Percentiles rank a stretch among this genome's conserved stretches.
These are phyloP conservation scores for Aspergillus luchuensis DNA, from an alignment of 2,329 filamentous ascomycete species.

Conservation along the genomic window DNA sequence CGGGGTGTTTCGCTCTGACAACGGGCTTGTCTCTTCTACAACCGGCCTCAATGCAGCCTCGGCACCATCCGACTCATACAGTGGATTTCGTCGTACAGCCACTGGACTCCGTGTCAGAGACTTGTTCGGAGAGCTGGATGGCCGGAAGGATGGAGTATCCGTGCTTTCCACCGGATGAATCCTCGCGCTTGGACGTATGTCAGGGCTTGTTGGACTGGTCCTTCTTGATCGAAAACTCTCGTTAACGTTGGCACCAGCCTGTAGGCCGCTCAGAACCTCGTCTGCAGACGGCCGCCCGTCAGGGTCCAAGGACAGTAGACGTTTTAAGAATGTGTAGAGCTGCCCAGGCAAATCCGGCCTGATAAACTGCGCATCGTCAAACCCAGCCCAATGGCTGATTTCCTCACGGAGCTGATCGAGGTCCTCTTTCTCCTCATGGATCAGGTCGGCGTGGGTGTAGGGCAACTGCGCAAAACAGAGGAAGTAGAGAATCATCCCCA, in stretches of 20 bases:
- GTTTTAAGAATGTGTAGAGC: conserved; percentile 81
- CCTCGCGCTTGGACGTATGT: conserved; percentile 36
- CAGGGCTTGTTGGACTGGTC: conserved; percentile 33
- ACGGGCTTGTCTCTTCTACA: conserved; percentile 15
- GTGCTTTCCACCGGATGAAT: conserved; percentile 46
- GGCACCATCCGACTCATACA: conserved; percentile 28
- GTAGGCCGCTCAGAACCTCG: conserved; percentile 79
- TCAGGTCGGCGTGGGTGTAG: conserved; percentile 77
- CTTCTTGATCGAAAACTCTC: conserved; percentile 45
- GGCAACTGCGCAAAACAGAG: conserved; percentile 92
- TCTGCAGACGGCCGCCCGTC: conserved; percentile 77
- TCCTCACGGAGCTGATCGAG: conserved; percentile 81
- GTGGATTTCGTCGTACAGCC: conserved; percentile 28
- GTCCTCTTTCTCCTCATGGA: conserved; percentile 91
- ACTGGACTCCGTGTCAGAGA: conserved; percentile 24
- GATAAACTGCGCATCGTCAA: conserved; percentile 72
- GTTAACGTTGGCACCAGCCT: conserved; percentile 61
- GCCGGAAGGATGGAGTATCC: conserved; percentile 26
- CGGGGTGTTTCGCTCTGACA: conserved; percentile 22
- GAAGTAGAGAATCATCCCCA: conserved; percentile 98
- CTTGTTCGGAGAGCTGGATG: conserved; percentile 34
- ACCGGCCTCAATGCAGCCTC: conserved; percentile 18
- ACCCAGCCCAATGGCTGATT: conserved; percentile 84
- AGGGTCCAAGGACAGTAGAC: conserved; percentile 76
- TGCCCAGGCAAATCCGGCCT: conserved; percentile 82